Evolutionary conservation across 192 early-diverging fungal species (phyloP).

Genomic region (Blastocladiella britannica): DNA sequence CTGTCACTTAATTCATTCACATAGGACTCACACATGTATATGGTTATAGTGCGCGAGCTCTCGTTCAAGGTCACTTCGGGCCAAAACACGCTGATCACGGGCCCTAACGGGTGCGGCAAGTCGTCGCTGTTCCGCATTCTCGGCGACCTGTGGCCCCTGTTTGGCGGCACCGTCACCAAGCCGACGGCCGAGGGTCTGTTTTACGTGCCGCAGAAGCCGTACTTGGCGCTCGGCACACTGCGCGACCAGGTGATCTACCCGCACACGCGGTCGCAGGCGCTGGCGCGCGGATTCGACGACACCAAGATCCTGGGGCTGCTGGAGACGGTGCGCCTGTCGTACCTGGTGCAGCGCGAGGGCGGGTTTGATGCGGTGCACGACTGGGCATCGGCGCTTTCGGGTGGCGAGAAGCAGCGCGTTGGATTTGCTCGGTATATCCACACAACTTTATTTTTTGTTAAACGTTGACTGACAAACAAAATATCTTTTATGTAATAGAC

Average conservation of each 20-base stretch:
- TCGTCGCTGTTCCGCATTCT: constrained; percentile 42
- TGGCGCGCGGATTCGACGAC: constrained; percentile 44
- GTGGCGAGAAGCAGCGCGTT: constrained; percentile 83
- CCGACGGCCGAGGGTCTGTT: constrained; percentile 73
- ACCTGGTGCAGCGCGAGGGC: constrained; percentile 73
- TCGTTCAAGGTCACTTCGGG: constrained; percentile 47
- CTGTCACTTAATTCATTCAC: neutral
- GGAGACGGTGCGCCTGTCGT: constrained; percentile 56
- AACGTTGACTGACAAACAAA: constrained; percentile 3
- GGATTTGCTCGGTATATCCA: neutral
- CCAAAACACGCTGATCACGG: constrained; percentile 52
- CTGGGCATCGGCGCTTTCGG: constrained; percentile 84
- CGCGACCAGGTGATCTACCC: constrained; percentile 98
- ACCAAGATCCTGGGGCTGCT: constrained; percentile 57
- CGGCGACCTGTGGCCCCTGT: constrained; percentile 40
- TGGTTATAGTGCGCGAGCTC: constrained; percentile 38
- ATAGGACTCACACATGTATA: no score
- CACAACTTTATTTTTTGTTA: neutral
- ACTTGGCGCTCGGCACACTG: constrained; percentile 76
- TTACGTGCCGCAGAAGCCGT: constrained; percentile 98
- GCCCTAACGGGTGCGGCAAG: constrained; percentile 40
- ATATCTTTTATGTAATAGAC: constrained; percentile 1
- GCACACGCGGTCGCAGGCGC: constrained; percentile 63
- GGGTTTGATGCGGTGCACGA: constrained; percentile 71
- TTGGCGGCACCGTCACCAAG: constrained; percentile 46